Conservation (phyloP, 352 stramenopile genomes). For the Achlya hypogyna region DNA sequence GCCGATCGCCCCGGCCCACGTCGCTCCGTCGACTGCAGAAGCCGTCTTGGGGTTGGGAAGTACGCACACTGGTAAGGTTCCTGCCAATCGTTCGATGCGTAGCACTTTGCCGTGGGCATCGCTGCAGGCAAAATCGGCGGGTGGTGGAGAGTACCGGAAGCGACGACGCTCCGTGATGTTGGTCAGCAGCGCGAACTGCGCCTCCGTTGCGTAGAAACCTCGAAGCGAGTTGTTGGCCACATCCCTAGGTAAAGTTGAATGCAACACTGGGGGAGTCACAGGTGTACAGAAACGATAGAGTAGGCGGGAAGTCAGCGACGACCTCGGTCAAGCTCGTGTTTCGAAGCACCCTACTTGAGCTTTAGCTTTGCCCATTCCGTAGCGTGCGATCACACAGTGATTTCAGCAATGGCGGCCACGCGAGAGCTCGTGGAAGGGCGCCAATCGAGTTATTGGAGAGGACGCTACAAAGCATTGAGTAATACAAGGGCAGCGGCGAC, state of each 20-base stretch:
- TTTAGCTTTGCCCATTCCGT: background rate
- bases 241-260: conserved; percentile 25
- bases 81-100: background rate
- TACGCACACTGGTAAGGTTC: conserved; percentile 11
- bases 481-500: no score
- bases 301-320: conserved; percentile 25
- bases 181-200: background rate
- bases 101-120: conserved; percentile 20
- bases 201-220: conserved; percentile 21
- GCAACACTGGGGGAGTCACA: conserved; percentile 1
- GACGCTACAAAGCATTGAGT: no score
- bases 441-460: conserved; percentile 16
- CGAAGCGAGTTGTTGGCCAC: conserved; percentile 31
- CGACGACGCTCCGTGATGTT: background rate
- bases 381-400: background rate
- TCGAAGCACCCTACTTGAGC: conserved; percentile 28
- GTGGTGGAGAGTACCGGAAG: no score
- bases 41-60: conserved; percentile 31
- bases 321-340: conserved; percentile 42
- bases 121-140: conserved; percentile 20
- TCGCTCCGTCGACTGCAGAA: background rate
- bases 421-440: background rate
- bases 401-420: background rate
- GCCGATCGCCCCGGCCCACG: background rate
- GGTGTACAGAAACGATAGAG: conserved; percentile 32